A percentile compares a stretch with the other conserved stretches of the same genome.
Evolutionary conservation across 2,329 filamentous ascomycete genomes (phyloP).

Genomic region (Colletotrichum tropicale): DNA sequence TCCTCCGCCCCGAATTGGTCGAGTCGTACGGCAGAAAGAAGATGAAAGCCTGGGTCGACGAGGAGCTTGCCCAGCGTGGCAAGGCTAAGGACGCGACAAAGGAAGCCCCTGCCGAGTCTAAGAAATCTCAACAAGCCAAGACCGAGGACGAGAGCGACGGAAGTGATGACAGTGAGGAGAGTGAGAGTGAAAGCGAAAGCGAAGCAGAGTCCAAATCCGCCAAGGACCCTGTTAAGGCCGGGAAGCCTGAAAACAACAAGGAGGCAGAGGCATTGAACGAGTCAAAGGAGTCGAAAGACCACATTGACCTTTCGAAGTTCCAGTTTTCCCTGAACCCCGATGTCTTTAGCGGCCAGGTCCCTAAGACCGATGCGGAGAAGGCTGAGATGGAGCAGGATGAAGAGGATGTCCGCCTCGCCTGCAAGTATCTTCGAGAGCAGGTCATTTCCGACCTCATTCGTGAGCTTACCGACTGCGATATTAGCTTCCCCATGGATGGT

Average conservation of each 20-base stretch:
- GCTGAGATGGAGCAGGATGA: slow-evolving; percentile 83
- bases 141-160: slow-evolving; percentile 30
- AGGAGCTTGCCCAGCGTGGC: slow-evolving; percentile 71
- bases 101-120: slow-evolving; percentile 24
- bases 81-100: slow-evolving; percentile 38
- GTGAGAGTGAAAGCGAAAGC: slow-evolving; percentile 34
- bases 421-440: slow-evolving; percentile 75
- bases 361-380: slow-evolving; percentile 91
- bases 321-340: slow-evolving; percentile 91
- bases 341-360: slow-evolving; percentile 89
- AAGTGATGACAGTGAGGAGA: slow-evolving; percentile 25
- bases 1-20: slow-evolving; percentile 87
- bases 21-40: slow-evolving; percentile 84
- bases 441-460: slow-evolving; percentile 85
- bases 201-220: slow-evolving; percentile 39
- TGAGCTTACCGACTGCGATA: slow-evolving; percentile 88
- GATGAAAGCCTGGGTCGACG: slow-evolving; percentile 87
- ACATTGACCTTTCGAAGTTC: slow-evolving; percentile 87
- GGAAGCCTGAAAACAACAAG: slow-evolving; percentile 24
- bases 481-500: slow-evolving; percentile 99
- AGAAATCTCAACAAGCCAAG: slow-evolving; percentile 1
- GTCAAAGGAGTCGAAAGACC: slow-evolving; percentile 52
- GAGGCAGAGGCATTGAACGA: slow-evolving; percentile 27
- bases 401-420: slow-evolving; percentile 83
- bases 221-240: slow-evolving; percentile 18